Evolutionary conservation across 2,329 filamentous ascomycete genomes (phyloP), one percentile per base, ranked within the genome.

Genomic region (Alternaria arbusti): DNA sequence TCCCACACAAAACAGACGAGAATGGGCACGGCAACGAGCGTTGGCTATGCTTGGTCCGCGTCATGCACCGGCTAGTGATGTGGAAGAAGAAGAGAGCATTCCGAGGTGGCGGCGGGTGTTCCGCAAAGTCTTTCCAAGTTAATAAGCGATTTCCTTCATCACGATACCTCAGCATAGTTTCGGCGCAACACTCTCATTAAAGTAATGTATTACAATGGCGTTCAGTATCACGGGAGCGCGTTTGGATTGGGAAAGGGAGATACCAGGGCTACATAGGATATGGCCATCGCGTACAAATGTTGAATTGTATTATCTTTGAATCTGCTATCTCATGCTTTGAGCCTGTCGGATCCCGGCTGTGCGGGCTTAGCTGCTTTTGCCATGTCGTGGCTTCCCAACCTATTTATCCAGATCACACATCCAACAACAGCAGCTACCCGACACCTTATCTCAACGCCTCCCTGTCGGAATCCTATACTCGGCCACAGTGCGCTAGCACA

Each of bases 1-100:
- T 15, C 69, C 70, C 22, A 61, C 68, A 0, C 73, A 74, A 6
- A 75, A 78, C 32, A 74, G 82, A 43, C 70, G 82, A 56, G 82
- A 84, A 61, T 84, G 83, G 82, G 82, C 82, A 6, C 77, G 82
- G 5, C 80, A 82, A 62, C 74, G 83, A 49, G 82, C 83, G 10
- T 63, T 83, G n/a, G 72, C 78, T 10, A 77, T 85, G 70, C 74
- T 84, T 6, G 82, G 82, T n/a, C 70, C 70, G 46, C 65, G 68
- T 2, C 64, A 70, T 11, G 66, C 62, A 12, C 72, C 75, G 2
- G 56, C 64, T 12, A 66, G 63, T 28, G 69, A 69, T 11, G 71
- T 70, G 30, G 75, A 76, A 12, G 70, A 78, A 36, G 69, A 72
- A 25, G 59, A 65, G 28, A 47, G 43, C 6, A 54, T 59, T 0